Percentiles rank a stretch among this genome's conserved stretches.
Evolutionary conservation across 2,329 filamentous ascomycete genomes (phyloP).

Genomic region (Talaromyces pinophilus): DNA sequence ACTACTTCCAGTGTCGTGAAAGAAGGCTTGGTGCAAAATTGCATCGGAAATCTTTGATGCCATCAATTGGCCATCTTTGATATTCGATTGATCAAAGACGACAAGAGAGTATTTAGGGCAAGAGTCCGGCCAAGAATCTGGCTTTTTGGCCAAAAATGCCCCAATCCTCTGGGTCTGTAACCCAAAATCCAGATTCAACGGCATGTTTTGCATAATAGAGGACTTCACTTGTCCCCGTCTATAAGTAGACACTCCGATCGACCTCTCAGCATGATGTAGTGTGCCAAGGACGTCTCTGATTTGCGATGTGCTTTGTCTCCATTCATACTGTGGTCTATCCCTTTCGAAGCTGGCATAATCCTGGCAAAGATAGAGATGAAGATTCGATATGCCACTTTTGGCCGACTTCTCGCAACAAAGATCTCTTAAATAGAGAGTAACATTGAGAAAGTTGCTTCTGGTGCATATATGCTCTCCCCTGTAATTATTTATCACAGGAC

Average conservation of each 20-base stretch:
- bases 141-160: conserved; percentile 7
- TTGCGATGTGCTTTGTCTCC: neutral
- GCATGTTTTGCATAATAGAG: neutral
- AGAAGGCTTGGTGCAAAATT: neutral
- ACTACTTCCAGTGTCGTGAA: neutral
- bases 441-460: neutral
- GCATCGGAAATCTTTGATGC: neutral
- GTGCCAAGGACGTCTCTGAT: neutral
- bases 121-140: neutral
- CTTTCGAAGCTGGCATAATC: neutral
- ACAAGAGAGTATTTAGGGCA: conserved; percentile 11
- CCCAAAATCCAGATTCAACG: neutral
- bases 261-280: neutral
- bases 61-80: neutral
- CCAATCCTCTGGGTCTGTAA: neutral
- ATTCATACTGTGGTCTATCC: neutral
- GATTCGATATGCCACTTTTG: conserved; percentile 11
- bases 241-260: neutral
- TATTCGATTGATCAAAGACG: conserved; percentile 7
- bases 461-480: neutral
- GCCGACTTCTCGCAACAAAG: neutral
- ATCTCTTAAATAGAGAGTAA: neutral
- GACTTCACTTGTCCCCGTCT: neutral
- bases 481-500: neutral
- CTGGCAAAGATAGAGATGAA: neutral